Evolutionary conservation across 2,329 filamentous ascomycete species (phyloP).

Genomic region (Sphaerulina musiva): DNA sequence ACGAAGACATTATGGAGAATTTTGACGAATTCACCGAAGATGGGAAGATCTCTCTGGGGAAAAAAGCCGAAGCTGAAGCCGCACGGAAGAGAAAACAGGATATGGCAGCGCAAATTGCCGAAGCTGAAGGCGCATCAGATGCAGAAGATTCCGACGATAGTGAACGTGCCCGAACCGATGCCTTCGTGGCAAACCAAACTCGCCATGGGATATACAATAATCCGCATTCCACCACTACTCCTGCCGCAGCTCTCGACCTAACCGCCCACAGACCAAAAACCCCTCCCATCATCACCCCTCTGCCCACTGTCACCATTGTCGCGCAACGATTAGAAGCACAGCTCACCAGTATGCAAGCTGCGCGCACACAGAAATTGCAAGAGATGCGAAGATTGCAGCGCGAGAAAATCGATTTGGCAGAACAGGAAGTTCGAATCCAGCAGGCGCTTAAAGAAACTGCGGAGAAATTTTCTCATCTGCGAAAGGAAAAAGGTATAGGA

Average conservation of each 20-base stretch:
- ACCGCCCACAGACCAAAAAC: slow-evolving; percentile 30
- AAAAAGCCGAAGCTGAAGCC: slow-evolving; percentile 68
- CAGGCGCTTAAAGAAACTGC: slow-evolving; percentile 73
- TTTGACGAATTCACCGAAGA: slow-evolving; percentile 76
- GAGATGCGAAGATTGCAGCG: slow-evolving; percentile 60
- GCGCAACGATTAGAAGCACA: slow-evolving; percentile 57
- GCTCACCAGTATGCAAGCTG: slow-evolving; percentile 55
- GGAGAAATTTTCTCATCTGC: slow-evolving; percentile 58
- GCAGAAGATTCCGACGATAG: slow-evolving; percentile 51
- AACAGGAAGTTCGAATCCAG: slow-evolving; percentile 73
- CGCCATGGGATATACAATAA: slow-evolving; percentile 68
- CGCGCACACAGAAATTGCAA: slow-evolving; percentile 52
- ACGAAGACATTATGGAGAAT: slow-evolving; percentile 87
- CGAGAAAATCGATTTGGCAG: slow-evolving; percentile 62
- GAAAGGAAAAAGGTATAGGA: slow-evolving; percentile 42
- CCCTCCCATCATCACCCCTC: slow-evolving; percentile 60
- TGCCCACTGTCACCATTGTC: slow-evolving; percentile 66
- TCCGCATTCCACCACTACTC: slow-evolving; percentile 1
- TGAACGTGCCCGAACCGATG: slow-evolving; percentile 59
- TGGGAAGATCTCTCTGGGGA: slow-evolving; percentile 69
- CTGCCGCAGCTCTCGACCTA: slow-evolving; percentile 4
- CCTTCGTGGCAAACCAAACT: slow-evolving; percentile 82
- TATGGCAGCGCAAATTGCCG: slow-evolving; percentile 76
- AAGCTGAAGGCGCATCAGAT: slow-evolving; percentile 45
- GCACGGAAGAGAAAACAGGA: slow-evolving; percentile 58